A percentile compares a stretch with the other conserved stretches of the same genome.
phyloP scores from a whole-genome alignment of 768 basidiomycete genomes.

The Royoungia palumana region DNA sequence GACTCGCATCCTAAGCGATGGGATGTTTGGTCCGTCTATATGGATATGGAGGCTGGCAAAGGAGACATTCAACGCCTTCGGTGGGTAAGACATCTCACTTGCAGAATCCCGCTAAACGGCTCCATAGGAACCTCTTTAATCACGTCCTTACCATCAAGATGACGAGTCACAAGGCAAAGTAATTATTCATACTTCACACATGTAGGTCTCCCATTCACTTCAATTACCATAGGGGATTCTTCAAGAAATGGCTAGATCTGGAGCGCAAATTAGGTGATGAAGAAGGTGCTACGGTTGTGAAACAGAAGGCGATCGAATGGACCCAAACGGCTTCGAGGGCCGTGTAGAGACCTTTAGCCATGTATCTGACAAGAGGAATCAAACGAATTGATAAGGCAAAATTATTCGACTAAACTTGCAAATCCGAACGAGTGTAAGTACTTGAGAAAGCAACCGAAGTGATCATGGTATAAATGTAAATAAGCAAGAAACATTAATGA shows the following conservation, averaged over 20 bases:
- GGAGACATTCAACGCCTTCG: slow-evolving; percentile 75
- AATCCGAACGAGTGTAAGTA: slow-evolving; percentile 59
- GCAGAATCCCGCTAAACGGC: neutral
- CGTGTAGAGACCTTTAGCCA: slow-evolving; percentile 27
- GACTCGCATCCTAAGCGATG: slow-evolving; percentile 94
- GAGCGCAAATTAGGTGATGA: slow-evolving; percentile 87
- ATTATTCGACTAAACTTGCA: slow-evolving; percentile 37
- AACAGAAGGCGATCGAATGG: slow-evolving; percentile 91
- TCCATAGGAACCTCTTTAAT: slow-evolving; percentile 76
- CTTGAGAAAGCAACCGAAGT: slow-evolving; percentile 32
- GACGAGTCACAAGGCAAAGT: slow-evolving; percentile 96
- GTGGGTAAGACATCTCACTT: slow-evolving; percentile 36
- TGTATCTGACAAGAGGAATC: slow-evolving; percentile 34
- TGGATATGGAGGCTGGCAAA: slow-evolving; percentile 90
- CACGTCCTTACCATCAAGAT: slow-evolving; percentile 82
- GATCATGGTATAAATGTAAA: slow-evolving; percentile 37
- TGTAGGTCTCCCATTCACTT: slow-evolving; percentile 4
- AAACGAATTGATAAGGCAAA: slow-evolving; percentile 31
- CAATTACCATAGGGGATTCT: slow-evolving; percentile 63
- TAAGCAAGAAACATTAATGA: slow-evolving; percentile 26
- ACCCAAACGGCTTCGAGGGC: slow-evolving; percentile 53
- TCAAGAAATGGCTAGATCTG: slow-evolving; percentile 95
- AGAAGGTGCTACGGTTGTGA: slow-evolving; percentile 74
- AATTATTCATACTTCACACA: slow-evolving; percentile 28
- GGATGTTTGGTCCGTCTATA: slow-evolving; percentile 94